phyloP scores from a whole-genome alignment of 2,329 filamentous ascomycete genomes.

The Plectosphaerella sp. region DNA sequence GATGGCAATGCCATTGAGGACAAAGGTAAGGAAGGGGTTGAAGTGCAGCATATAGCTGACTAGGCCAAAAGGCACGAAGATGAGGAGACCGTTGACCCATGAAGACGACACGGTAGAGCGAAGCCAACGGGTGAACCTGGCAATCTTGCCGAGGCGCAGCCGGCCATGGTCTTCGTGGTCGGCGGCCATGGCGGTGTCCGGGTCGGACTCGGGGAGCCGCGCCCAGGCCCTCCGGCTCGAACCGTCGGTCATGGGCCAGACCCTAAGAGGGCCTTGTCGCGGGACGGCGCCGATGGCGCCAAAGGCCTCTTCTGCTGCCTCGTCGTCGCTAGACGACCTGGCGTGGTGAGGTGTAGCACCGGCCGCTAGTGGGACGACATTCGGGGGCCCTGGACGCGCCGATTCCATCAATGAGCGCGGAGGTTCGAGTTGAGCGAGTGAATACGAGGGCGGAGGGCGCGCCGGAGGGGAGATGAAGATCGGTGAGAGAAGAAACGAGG shows the following conservation, averaged over 20 bases:
- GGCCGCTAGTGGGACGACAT: not conserved
- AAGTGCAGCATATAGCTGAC: slow-evolving; percentile 38
- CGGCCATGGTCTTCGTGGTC: not conserved
- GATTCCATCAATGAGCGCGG: not conserved
- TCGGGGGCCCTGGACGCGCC: not conserved
- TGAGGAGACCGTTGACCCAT: slow-evolving; percentile 61
- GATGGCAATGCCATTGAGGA: slow-evolving; percentile 57
- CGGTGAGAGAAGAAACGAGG: not conserved
- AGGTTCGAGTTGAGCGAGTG: no score
- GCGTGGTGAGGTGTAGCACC: not conserved
- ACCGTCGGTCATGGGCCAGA: not conserved
- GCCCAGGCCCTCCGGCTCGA: not conserved
- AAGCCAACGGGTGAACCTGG: not conserved
- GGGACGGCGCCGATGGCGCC: not conserved
- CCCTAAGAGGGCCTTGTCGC: not conserved
- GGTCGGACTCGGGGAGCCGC: not conserved
- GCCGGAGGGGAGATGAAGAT: not conserved
- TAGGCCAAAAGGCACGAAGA: slow-evolving; percentile 69
- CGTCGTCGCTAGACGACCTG: not conserved
- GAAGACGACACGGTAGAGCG: slow-evolving; percentile 21
- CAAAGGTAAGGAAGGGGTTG: slow-evolving; percentile 42
- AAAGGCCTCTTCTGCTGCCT: not conserved
- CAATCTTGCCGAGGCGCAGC: not conserved
- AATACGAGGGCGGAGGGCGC: not conserved
- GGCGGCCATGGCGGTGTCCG: not conserved